Percentiles rank a stretch among this genome's conserved stretches.
These are phyloP conservation scores for Fusarium ambrosium DNA, from an alignment of 2,329 filamentous ascomycete genomes.

Conservation along the genomic window DNA sequence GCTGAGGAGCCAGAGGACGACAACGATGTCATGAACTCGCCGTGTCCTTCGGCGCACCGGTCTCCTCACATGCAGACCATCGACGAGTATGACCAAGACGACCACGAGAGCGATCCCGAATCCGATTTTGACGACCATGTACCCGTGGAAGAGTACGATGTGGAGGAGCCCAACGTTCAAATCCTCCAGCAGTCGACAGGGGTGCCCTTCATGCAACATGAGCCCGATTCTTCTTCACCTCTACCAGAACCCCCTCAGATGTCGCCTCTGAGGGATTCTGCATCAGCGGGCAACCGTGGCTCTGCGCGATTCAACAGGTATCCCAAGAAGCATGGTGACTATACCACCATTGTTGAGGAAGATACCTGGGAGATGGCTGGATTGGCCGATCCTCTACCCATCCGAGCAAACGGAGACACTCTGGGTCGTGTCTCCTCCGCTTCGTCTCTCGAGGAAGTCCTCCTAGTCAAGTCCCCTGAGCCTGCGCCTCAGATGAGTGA, in stretches of 20 bases:
- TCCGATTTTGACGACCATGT: conserved; percentile 61
- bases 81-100: conserved; percentile 38
- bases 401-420: conserved; percentile 10
- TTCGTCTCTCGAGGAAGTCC: conserved; percentile 52
- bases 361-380: conserved; percentile 59
- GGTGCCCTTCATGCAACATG: conserved; percentile 41
- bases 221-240: conserved; percentile 59
- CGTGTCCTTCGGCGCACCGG: conserved; percentile 44
- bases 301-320: conserved; percentile 42
- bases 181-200: conserved; percentile 60
- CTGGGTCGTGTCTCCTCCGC: conserved; percentile 47
- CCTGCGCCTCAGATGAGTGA: conserved; percentile 22
- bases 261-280: conserved; percentile 66
- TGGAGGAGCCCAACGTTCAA: conserved; percentile 60
- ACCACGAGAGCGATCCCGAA: conserved; percentile 54
- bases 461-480: conserved; percentile 47
- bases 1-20: conserved; percentile 61
- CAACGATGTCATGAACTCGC: conserved; percentile 41
- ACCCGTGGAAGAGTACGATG: conserved; percentile 59
- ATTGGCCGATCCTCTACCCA: conserved; percentile 29
- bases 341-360: conserved; percentile 63
- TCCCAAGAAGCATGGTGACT: conserved; percentile 56
- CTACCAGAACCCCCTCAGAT: conserved; percentile 62
- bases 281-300: conserved; percentile 64
- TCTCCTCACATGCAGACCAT: conserved; percentile 32